Conservation (phyloP, 495 filamentous ascomycete species). For the Pyrenula aspistea region DNA sequence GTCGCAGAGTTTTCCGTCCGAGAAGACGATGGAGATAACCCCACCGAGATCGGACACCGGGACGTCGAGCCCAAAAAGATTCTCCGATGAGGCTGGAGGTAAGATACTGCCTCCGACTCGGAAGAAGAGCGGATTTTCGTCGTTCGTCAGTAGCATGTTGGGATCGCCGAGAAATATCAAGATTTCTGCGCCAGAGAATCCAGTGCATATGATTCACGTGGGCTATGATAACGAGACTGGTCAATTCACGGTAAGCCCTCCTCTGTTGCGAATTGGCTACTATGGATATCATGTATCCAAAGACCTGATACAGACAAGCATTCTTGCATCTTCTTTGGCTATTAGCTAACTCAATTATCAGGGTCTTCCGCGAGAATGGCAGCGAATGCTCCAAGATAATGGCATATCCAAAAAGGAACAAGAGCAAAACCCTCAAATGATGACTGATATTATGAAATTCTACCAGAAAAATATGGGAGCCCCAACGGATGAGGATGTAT, state of each 20-base stretch:
- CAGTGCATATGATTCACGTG: slow-evolving; percentile 94
- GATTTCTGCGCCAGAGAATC: slow-evolving; percentile 93
- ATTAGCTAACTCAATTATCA: no score
- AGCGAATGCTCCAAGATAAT: slow-evolving; percentile 84
- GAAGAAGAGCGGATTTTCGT: slow-evolving; percentile 92
- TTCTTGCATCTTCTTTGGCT: no score
- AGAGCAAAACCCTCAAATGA: slow-evolving; percentile 85
- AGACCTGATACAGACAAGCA: no score
- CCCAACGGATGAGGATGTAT: slow-evolving; percentile 70
- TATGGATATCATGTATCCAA: no score
- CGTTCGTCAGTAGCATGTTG: slow-evolving; percentile 85
- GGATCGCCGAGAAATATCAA: slow-evolving; percentile 82
- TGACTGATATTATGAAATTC: slow-evolving; percentile 89
- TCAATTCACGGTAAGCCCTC: slow-evolving; percentile 75
- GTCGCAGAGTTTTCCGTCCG: slow-evolving; percentile 66
- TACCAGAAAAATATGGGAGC: slow-evolving; percentile 86
- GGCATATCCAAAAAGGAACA: slow-evolving; percentile 95
- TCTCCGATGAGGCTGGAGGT: slow-evolving; percentile 66
- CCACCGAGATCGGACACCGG: slow-evolving; percentile 30
- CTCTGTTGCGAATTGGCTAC: no score
- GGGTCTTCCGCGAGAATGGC: slow-evolving; percentile 97
- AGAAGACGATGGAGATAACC: slow-evolving; percentile 47
- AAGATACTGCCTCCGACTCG: slow-evolving; percentile 46
- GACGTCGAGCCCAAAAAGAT: slow-evolving; percentile 55
- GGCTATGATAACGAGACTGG: slow-evolving; percentile 95